Percentiles rank a stretch among this genome's conserved stretches.
Conservation (phyloP, 2,329 filamentous ascomycete species). For the Stachybotrys chartarum region DNA sequence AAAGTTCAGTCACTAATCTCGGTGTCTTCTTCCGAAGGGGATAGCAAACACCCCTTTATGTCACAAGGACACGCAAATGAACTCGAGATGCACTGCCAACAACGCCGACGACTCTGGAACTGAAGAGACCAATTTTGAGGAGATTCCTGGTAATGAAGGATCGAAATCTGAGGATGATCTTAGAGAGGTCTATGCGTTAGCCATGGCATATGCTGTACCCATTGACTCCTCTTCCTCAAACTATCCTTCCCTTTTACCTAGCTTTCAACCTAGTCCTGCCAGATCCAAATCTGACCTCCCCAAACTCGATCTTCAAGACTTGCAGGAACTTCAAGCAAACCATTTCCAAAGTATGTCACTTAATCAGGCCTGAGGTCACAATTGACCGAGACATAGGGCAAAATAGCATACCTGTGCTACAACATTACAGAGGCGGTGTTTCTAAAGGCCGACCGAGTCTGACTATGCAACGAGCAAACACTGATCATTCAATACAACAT, state of each 20-base stretch:
- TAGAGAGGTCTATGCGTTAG: constrained; percentile 6
- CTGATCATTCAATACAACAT: background rate
- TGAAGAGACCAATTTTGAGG: background rate
- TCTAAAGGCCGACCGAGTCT: background rate
- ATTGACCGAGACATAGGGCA: background rate
- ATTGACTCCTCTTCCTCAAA: constrained; percentile 21
- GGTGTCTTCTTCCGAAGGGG: too few relatives aligned
- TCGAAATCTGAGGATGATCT: constrained; percentile 1
- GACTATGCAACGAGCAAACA: background rate
- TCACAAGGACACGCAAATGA: background rate
- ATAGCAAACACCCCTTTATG: too few relatives aligned
- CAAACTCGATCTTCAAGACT: constrained; percentile 20
- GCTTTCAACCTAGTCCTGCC: constrained; percentile 24
- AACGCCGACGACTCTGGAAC: background rate
- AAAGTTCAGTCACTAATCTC: too few relatives aligned
- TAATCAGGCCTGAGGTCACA: background rate
- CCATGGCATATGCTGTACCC: constrained; percentile 7
- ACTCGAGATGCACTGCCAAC: background rate
- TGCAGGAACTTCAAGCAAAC: constrained; percentile 26
- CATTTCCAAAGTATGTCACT: constrained; percentile 23
- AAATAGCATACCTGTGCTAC: background rate
- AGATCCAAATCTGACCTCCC: constrained; percentile 17
- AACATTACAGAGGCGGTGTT: background rate
- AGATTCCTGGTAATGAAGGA: background rate
- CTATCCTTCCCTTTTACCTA: constrained; percentile 24